phyloP scores from a whole-genome alignment of 2,329 filamentous ascomycete species.

The Fusarium siculi region DNA sequence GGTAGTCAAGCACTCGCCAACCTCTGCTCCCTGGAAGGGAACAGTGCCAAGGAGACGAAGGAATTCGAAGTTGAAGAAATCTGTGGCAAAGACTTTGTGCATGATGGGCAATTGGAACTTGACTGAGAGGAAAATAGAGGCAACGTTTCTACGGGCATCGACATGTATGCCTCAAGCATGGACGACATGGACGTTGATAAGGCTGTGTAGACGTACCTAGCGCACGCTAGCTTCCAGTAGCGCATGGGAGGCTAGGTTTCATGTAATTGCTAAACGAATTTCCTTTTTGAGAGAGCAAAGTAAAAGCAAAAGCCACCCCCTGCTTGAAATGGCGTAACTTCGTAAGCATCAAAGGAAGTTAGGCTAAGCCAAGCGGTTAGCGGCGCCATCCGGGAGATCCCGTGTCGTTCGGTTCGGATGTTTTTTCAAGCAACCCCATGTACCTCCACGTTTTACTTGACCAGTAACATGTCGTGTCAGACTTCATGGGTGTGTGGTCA shows the following conservation, averaged over 20 bases:
- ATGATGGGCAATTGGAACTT: conserved; percentile 33
- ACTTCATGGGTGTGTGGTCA: background rate
- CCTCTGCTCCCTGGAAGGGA: conserved; percentile 50
- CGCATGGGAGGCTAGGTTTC: background rate
- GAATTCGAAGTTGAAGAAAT: conserved; percentile 55
- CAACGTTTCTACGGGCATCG: background rate
- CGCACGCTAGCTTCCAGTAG: background rate
- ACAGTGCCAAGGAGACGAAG: conserved; percentile 53
- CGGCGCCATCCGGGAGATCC: background rate
- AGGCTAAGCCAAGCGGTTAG: background rate
- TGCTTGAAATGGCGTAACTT: background rate
- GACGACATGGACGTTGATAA: background rate
- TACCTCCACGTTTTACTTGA: background rate
- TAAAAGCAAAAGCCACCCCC: background rate
- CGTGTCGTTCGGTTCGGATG: background rate
- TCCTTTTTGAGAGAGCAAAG: background rate
- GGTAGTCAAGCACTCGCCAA: conserved; percentile 54
- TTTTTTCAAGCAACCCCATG: background rate
- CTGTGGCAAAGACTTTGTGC: conserved; percentile 44
- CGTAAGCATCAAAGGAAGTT: background rate
- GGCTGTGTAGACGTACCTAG: background rate
- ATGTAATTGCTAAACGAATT: background rate
- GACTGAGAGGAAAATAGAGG: background rate
- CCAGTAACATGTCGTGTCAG: background rate
- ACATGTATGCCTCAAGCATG: background rate